Conservation (phyloP, 2,329 filamentous ascomycete genomes). For the Colletotrichum somersetense region DNA sequence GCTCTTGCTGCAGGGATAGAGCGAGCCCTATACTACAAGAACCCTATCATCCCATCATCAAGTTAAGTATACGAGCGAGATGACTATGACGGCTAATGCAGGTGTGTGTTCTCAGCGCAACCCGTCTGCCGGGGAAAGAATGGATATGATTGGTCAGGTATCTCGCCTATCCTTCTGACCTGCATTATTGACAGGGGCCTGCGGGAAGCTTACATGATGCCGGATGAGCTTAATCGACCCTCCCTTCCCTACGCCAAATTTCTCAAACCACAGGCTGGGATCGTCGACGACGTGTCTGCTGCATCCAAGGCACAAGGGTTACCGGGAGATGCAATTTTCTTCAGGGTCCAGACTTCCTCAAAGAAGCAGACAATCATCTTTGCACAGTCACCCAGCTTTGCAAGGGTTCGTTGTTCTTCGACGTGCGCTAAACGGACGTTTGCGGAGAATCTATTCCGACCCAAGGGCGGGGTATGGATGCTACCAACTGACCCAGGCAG, state of each 20-base stretch:
- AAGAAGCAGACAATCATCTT: neutral
- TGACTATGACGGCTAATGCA: constrained; percentile 28
- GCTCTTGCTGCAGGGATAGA: neutral
- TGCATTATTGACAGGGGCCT: constrained; percentile 23
- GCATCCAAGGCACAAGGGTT: neutral
- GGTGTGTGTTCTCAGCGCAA: constrained; percentile 11
- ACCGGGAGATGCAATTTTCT: neutral
- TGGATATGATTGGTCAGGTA: constrained; percentile 1
- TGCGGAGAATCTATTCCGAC: constrained; percentile 21
- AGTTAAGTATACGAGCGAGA: neutral
- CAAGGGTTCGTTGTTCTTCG: neutral
- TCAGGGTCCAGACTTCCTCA: neutral
- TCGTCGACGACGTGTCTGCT: constrained; percentile 16
- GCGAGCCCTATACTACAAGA: neutral
- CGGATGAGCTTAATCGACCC: constrained; percentile 34
- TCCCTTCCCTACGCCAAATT: constrained; percentile 12
- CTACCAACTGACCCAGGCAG: constrained; percentile 19
- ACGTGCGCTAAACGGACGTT: constrained; percentile 17
- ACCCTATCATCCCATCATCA: constrained; percentile 1
- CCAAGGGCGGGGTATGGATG: constrained; percentile 12
- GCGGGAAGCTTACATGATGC: constrained; percentile 16
- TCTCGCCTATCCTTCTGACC: neutral
- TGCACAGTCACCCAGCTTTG: neutral
- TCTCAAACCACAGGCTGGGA: neutral
- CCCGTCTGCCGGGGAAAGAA: neutral